Evolutionary conservation across 495 filamentous ascomycete species (phyloP), one percentile per base, ranked within the genome.

Genomic region (Aspergillus olivimuriae): DNA sequence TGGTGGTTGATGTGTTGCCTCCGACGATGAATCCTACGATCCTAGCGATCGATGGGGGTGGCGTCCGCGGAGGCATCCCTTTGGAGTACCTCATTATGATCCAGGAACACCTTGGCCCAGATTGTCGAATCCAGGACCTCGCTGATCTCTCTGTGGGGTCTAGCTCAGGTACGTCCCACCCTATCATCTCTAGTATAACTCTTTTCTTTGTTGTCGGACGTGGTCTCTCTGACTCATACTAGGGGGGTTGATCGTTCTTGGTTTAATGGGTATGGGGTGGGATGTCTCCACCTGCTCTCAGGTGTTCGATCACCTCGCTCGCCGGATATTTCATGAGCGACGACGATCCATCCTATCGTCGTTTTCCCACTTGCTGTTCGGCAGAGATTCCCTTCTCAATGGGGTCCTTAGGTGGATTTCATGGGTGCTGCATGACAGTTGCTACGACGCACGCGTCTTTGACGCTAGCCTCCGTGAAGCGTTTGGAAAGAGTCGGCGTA

Each of bases 81-180:
- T 26, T 41, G 38, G 22, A 28, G 15, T 41, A 26, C 30, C 23
- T 41, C 8, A 26, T 41, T 23, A 20, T 41, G 5, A 3, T 41
- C 4, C 38, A 41, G 24, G 38, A 41, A 23, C 11, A 26, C 23
- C 38, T 41, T 14, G 38, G 38, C 21, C 38, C n/a, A n/a, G n/a
- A 12, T 14, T 41, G 38, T 15, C 38, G 16, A 16, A 11, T 41
- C 20, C 38, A 41, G 38, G 38, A 41, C 23, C 24, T 41, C 16
- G 38, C 30, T 3, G 38, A 41, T 26, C 38, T 41, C 30, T 20
- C 19, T 26, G 24, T 41, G 3, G 22, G 38, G 30, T 26, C 38
- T n/a, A 41, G 38, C 38, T 41, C 38, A 26, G 38, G 38, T 41
- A 6, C 10, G 38, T n/a, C n/a, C n/a, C n/a, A n/a, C n/a, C n/a